Conservation (phyloP, 1,284 basidiomycete species). For the Athelia sp. region DNA sequence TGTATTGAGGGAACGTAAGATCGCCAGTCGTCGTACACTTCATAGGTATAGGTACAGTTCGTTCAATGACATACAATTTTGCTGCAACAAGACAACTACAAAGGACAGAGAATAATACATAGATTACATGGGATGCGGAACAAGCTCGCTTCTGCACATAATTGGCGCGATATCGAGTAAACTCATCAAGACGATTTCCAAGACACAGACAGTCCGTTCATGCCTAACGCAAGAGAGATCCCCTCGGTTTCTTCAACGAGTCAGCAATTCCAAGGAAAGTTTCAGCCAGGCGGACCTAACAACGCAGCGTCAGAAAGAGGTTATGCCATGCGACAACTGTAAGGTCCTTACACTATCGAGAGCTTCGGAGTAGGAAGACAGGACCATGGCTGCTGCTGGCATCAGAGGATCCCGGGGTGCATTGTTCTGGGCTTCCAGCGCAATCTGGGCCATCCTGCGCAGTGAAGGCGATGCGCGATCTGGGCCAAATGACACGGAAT, state of each 20-base stretch:
- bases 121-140: no score
- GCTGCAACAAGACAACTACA: no score
- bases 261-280: constrained; percentile 60
- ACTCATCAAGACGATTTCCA: no score
- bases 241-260: constrained; percentile 52
- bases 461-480: constrained; percentile 25
- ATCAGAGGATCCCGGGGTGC: constrained; percentile 41
- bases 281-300: constrained; percentile 53
- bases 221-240: constrained; percentile 26
- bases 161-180: no score
- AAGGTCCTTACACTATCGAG: constrained; percentile 43
- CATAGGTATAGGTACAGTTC: no score
- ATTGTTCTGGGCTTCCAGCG: constrained; percentile 40
- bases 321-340: not conserved
- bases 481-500: constrained; percentile 53
- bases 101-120: no score
- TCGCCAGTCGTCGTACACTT: no score
- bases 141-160: no score
- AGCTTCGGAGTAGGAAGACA: constrained; percentile 47
- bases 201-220: not conserved
- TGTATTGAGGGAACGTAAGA: no score
- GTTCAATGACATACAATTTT: no score
- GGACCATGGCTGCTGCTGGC: constrained; percentile 28
- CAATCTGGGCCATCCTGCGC: constrained; percentile 49
- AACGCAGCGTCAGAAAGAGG: not conserved